Percentiles rank a stretch among this genome's conserved stretches.
Evolutionary conservation across 768 basidiomycete species (phyloP).

Genomic region (Lyophyllum shimeji): DNA sequence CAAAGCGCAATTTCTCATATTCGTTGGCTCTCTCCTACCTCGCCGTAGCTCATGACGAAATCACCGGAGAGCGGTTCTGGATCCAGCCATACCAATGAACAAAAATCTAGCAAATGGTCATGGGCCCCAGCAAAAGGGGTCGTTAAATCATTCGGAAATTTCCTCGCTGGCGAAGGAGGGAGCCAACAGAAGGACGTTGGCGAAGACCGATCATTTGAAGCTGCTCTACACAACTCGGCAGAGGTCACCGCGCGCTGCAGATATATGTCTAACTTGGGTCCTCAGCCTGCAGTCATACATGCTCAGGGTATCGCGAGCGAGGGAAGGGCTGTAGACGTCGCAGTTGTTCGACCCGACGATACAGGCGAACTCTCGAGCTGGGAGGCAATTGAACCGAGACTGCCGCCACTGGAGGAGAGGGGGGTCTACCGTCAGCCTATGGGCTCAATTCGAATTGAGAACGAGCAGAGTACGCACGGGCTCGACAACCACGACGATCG

Average conservation of each 20-base stretch:
- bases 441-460: background rate
- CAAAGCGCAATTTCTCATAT: background rate
- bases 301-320: background rate
- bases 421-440: background rate
- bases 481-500: background rate
- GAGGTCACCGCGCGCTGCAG: background rate
- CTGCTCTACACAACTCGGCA: background rate
- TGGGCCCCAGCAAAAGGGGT: background rate
- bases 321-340: background rate
- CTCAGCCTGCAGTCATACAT: background rate
- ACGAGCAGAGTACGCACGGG: background rate
- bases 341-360: background rate
- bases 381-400: background rate
- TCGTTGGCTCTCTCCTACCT: no score
- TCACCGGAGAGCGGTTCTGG: background rate
- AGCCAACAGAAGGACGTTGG: background rate
- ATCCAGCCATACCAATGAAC: slow-evolving; percentile 1
- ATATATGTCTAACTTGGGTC: no score
- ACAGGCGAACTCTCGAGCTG: background rate
- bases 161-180: background rate
- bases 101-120: background rate
- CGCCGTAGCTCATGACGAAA: background rate
- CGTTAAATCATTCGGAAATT: background rate
- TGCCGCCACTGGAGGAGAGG: background rate
- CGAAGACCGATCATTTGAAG: background rate